Evolutionary conservation across 139 green algal genomes (phyloP).

Genomic region (Pleodorina starrii): DNA sequence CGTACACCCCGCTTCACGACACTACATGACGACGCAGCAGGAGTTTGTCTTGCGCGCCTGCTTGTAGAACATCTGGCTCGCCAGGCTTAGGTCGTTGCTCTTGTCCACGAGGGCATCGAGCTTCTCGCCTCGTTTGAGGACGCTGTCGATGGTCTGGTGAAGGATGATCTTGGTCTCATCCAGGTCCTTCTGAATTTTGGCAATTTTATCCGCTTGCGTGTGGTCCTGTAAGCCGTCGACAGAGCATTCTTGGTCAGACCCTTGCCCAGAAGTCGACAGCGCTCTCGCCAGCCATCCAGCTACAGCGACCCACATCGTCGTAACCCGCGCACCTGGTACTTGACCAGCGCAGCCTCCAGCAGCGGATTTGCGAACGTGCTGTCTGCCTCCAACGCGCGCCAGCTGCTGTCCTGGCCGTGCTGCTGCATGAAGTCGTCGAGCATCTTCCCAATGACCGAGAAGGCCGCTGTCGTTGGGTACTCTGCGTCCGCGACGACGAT

Average conservation of each 20-base stretch:
- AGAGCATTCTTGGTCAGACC: too few relatives aligned
- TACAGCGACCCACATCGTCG: constrained; percentile 12
- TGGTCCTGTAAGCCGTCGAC: constrained; percentile 53
- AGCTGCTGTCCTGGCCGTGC: constrained; percentile 68
- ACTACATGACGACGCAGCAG: constrained; percentile 90
- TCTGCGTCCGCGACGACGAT: constrained; percentile 93
- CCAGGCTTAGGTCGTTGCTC: constrained; percentile 93
- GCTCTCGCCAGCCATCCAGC: too few relatives aligned
- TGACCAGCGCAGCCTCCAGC: constrained; percentile 84
- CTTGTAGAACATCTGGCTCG: constrained; percentile 98
- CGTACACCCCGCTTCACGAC: not conserved
- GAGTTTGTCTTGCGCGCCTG: constrained; percentile 90
- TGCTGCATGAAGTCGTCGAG: constrained; percentile 78
- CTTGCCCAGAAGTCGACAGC: too few relatives aligned
- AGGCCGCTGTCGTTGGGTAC: constrained; percentile 94
- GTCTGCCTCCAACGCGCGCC: constrained; percentile 80
- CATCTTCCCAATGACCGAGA: constrained; percentile 94
- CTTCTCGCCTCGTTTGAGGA: constrained; percentile 97
- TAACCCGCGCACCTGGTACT: constrained; percentile 85
- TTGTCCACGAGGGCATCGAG: constrained; percentile 98
- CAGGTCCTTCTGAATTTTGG: constrained; percentile 97
- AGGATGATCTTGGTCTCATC: constrained; percentile 81
- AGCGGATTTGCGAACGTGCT: constrained; percentile 65
- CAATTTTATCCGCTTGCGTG: constrained; percentile 96
- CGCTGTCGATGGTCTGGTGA: constrained; percentile 98